Base-by-base conservation (phyloP, 2,329 filamentous ascomycete species). In the Bipolaris sorokiniana region DNA sequence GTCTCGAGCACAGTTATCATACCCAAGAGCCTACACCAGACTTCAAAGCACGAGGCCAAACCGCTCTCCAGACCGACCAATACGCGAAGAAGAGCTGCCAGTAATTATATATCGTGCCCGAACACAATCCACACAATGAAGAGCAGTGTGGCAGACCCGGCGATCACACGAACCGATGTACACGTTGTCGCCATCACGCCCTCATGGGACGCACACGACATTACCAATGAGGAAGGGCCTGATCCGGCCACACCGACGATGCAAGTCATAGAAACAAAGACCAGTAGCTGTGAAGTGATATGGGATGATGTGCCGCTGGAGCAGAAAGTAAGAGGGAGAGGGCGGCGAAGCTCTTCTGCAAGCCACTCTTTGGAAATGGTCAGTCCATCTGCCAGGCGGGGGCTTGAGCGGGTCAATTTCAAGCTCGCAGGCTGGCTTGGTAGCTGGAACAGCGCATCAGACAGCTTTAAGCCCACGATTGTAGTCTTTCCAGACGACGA, bases 121-220 rank as follows among this genome's bases (percentile, higher is more conserved):
- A 58, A 51, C 13, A 57, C 56, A 5, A 56, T 56, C 9, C 16
- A 26, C 20, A 46, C 34, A 18, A 44, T 42, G 7, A 76, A 70
- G 50, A 64, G 72, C 40, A 61, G 33, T 20, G 55, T 52, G 20
- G 74, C 72, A 18, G 63, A 66, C 31, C 60, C 72, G 20, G 72
- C 71, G 5, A 53, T 69, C 6, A 77, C 74, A 5, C 61, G 66
- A 4, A 72, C 75, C 1, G 73, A 74, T 55, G 72, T 76, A 3
- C 74, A 76, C 51, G 67, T 75, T 18, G 62, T 76, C 31, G 65
- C 72, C 3, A 64, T 70, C 33, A 52, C 70, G 15, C 69, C 70
- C 5, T 61, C 63, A 1, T 60, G 54, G 59, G 50, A 20, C 20
- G 20, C 45, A 2, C 52, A 48, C 1, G 51, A 54, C 5, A 10